Conservation (phyloP, 140 eudicot species). For the Anethum foeniculum region DNA sequence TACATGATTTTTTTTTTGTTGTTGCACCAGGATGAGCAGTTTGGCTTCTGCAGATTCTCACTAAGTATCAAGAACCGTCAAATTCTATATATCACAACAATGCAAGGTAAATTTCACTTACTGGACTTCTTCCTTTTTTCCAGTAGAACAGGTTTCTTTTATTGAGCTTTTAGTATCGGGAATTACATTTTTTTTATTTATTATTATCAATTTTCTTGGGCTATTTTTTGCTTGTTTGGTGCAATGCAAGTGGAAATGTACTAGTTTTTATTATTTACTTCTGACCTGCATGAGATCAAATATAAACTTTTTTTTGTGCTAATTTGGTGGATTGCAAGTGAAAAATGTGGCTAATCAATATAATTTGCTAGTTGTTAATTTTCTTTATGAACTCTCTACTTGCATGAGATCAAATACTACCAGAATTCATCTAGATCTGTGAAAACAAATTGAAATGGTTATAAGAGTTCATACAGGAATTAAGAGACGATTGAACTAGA, state of each 20-base stretch:
- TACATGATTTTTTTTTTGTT: constrained; percentile 1
- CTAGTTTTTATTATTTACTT: background rate
- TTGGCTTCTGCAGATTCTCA: constrained; percentile 71
- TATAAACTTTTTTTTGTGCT: background rate
- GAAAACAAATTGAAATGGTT: no score
- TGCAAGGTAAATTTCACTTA: constrained; percentile 39
- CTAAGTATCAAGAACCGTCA: constrained; percentile 37
- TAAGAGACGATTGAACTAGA: background rate
- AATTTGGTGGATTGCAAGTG: background rate
- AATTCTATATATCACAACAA: constrained; percentile 53
- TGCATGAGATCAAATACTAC: background rate
- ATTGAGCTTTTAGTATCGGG: background rate
- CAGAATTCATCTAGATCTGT: no score
- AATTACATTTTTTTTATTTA: no score
- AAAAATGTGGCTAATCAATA: background rate
- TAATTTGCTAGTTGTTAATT: background rate
- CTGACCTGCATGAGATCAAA: background rate
- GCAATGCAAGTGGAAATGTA: background rate
- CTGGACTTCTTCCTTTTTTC: background rate
- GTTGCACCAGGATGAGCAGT: constrained; percentile 51
- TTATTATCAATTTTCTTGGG: background rate
- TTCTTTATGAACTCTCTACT: background rate
- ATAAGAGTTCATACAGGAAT: no score
- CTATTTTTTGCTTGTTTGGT: background rate
- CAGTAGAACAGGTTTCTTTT: background rate